Percentiles rank a stretch among this genome's conserved stretches.
phyloP scores from a whole-genome alignment of 2,329 filamentous ascomycete species.

The Talaromyces sp. region DNA sequence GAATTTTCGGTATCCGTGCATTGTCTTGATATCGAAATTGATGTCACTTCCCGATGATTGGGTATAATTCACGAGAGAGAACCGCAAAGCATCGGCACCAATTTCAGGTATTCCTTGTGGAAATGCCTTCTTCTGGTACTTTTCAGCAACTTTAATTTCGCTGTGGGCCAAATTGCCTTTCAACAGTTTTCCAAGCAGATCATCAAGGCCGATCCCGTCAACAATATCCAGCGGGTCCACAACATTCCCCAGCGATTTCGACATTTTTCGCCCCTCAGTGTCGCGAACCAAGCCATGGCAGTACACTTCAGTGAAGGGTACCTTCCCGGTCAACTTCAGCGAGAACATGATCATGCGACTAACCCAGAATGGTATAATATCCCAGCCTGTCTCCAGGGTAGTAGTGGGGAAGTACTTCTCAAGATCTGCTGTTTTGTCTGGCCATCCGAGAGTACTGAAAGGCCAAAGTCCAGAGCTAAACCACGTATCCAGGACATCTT shows the following conservation, averaged over 20 bases:
- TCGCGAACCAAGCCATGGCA: constrained; percentile 92
- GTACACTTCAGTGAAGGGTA: constrained; percentile 94
- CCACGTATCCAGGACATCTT: constrained; percentile 95
- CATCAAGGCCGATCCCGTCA: constrained; percentile 75
- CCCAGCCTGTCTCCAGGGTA: constrained; percentile 89
- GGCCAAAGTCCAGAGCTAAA: constrained; percentile 95
- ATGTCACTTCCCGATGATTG: constrained; percentile 45
- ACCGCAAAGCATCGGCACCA: constrained; percentile 87
- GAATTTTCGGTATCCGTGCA: constrained; percentile 91
- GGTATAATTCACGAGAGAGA: constrained; percentile 85
- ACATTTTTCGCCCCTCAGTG: constrained; percentile 95
- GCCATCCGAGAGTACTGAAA: constrained; percentile 92
- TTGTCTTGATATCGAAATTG: constrained; percentile 75
- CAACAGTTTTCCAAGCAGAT: constrained; percentile 78
- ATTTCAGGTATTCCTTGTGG: constrained; percentile 93
- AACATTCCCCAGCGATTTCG: constrained; percentile 92
- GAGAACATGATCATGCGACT: constrained; percentile 93
- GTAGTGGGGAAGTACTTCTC: constrained; percentile 84
- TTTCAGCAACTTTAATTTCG: constrained; percentile 81
- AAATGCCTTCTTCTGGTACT: constrained; percentile 93
- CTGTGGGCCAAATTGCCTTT: constrained; percentile 80
- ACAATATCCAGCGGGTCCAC: constrained; percentile 95
- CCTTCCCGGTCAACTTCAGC: constrained; percentile 84
- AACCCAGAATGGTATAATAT: constrained; percentile 86
- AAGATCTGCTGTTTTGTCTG: constrained; percentile 77